Evolutionary conservation across 1,284 basidiomycete species (phyloP).

Genomic region (Fomitopsis palustris): DNA sequence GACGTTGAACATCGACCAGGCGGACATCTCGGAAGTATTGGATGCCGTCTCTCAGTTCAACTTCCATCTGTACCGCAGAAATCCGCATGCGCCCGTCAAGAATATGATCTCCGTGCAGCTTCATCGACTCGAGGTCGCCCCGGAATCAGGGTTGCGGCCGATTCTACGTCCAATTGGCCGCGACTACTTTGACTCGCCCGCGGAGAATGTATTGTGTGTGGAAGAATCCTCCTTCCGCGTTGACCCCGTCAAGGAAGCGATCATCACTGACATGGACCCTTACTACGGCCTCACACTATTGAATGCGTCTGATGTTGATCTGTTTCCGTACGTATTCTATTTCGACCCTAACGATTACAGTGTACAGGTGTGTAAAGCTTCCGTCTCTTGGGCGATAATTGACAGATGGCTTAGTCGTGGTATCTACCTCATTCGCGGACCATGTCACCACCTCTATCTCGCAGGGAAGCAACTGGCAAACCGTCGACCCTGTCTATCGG

Average conservation of each 20-base stretch:
- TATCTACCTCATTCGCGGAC: slow-evolving; percentile 8
- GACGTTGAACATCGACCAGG: not conserved
- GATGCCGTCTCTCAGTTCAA: slow-evolving; percentile 2
- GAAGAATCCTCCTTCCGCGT: not conserved
- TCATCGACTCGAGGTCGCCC: not conserved
- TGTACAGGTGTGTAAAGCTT: not conserved
- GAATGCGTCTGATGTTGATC: slow-evolving; percentile 2
- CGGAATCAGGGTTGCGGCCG: not conserved
- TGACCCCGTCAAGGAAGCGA: not conserved
- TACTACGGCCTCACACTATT: slow-evolving; percentile 1
- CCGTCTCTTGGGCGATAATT: not conserved
- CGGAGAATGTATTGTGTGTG: not conserved
- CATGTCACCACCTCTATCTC: not conserved
- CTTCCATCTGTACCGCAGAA: not conserved
- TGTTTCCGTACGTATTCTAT: slow-evolving; percentile 9
- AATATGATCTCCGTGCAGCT: not conserved
- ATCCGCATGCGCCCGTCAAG: not conserved
- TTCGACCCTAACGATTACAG: slow-evolving; percentile 12
- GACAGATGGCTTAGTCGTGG: not conserved
- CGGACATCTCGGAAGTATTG: not conserved
- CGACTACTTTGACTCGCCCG: not conserved
- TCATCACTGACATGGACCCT: not conserved
- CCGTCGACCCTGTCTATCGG: slow-evolving; percentile 6
- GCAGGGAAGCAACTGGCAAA: not conserved
- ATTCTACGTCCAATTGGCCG: not conserved